A percentile compares a stretch with the other conserved stretches of the same genome.
phyloP scores from a whole-genome alignment of 345 rosid genomes.

The Eucalyptus curtisii region DNA sequence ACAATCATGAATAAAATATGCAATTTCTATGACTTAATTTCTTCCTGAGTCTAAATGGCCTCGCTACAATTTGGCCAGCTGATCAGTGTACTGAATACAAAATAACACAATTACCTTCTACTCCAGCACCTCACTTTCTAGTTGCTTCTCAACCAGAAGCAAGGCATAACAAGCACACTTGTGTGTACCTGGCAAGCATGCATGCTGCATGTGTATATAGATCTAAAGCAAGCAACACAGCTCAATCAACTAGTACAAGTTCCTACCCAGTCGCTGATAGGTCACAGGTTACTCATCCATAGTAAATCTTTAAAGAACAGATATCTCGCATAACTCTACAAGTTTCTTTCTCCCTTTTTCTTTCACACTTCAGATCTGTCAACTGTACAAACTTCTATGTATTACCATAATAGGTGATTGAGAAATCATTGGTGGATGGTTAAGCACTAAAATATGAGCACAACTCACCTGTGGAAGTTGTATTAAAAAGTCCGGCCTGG shows the following conservation, averaged over 20 bases:
- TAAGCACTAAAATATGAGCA: neutral
- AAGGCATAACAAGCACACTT: neutral
- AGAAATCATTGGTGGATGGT: neutral
- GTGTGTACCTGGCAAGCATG: neutral
- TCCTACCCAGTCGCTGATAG: neutral
- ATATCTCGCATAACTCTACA: neutral
- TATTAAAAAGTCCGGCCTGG: slow-evolving; percentile 98
- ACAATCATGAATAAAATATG: neutral
- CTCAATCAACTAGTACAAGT: neutral
- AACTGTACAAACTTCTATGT: neutral
- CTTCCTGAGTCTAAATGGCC: neutral
- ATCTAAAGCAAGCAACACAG: neutral
- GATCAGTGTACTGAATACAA: neutral
- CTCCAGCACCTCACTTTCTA: neutral
- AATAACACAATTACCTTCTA: neutral
- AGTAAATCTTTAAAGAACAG: neutral
- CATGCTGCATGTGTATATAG: neutral
- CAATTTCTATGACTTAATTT: neutral
- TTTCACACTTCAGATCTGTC: neutral
- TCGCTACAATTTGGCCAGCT: neutral
- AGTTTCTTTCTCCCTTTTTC: neutral
- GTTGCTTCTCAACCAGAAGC: neutral
- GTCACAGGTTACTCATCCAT: neutral
- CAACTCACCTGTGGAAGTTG: slow-evolving; percentile 88
- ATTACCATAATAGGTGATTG: neutral